These are phyloP conservation scores for Metschnikowia shivogae DNA, from an alignment of 805 yeast genomes.

Conservation along the genomic window DNA sequence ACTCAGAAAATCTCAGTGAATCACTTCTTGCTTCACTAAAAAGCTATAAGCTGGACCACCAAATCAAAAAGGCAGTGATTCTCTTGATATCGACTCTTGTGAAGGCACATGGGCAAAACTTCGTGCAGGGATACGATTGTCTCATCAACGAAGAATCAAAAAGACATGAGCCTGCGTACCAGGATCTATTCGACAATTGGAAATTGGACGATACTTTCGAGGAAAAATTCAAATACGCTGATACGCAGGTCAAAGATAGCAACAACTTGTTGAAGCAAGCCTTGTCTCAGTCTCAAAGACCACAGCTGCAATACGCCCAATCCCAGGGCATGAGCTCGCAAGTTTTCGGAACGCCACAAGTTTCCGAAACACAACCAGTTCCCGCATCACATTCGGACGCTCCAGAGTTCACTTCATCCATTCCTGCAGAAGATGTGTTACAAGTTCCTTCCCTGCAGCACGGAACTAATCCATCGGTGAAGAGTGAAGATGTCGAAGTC, in stretches of 20 bases:
- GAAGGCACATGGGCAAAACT: slow-evolving; percentile 4
- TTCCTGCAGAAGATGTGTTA: background rate
- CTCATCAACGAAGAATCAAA: slow-evolving; percentile 5
- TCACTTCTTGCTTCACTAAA: slow-evolving; percentile 2
- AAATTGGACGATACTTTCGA: background rate
- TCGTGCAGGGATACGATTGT: slow-evolving; percentile 3
- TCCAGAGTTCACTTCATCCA: background rate
- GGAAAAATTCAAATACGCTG: background rate
- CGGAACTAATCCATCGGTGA: background rate
- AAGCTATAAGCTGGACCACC: background rate
- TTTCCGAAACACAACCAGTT: no score
- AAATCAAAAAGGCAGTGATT: slow-evolving; percentile 7
- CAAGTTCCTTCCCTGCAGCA: background rate
- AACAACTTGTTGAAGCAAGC: background rate
- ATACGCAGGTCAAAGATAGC: background rate
- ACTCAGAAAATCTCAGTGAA: background rate
- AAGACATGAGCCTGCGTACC: background rate
- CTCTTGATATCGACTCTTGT: slow-evolving; percentile 8
- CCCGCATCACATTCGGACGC: background rate
- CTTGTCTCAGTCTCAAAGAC: background rate
- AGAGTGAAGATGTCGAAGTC: background rate
- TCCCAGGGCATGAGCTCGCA: background rate
- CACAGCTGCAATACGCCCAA: background rate
- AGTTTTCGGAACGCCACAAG: no score
- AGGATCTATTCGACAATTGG: slow-evolving; percentile 8